Conservation (phyloP, 1,284 basidiomycete species). For the Ustilago tritici region DNA sequence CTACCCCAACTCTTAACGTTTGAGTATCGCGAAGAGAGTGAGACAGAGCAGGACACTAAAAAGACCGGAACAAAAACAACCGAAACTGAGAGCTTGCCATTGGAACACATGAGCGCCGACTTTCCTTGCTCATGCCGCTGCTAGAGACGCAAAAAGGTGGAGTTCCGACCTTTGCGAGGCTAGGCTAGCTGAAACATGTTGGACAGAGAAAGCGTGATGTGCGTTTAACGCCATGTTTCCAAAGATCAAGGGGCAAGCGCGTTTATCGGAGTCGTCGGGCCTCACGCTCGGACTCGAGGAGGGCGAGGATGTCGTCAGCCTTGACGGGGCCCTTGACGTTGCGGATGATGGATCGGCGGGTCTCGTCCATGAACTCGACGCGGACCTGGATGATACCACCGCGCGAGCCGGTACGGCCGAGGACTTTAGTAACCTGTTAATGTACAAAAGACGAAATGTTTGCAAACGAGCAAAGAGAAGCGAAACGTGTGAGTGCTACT, state of each 20-base stretch:
- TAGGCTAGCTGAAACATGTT: slow-evolving; percentile 1
- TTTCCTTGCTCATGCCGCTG: background rate
- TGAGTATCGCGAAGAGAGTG: background rate
- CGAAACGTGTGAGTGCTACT: slow-evolving; percentile 22
- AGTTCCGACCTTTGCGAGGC: slow-evolving; percentile 39
- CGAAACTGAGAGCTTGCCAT: slow-evolving; percentile 11
- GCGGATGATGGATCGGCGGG: slow-evolving; percentile 93
- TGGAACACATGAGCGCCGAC: background rate
- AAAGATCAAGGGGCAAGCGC: slow-evolving; percentile 8
- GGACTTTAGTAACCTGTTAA: slow-evolving; percentile 77
- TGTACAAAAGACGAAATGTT: background rate
- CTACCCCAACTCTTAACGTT: background rate
- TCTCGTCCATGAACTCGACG: slow-evolving; percentile 99
- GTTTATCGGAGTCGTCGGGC: slow-evolving; percentile 77
- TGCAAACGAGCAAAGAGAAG: background rate
- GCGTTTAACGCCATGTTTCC: background rate
- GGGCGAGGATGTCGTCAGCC: slow-evolving; percentile 94
- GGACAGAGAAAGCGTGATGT: background rate
- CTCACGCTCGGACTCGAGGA: slow-evolving; percentile 99
- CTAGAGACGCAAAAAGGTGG: slow-evolving; percentile 24
- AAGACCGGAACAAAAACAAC: slow-evolving; percentile 21
- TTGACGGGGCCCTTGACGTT: slow-evolving; percentile 99
- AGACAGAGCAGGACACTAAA: slow-evolving; percentile 10
- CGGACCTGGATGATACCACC: slow-evolving; percentile 99
- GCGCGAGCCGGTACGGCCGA: slow-evolving; percentile 98